These are phyloP conservation scores for Colletotrichum australisinense DNA, from an alignment of 2,329 filamentous ascomycete species.

Conservation along the genomic window DNA sequence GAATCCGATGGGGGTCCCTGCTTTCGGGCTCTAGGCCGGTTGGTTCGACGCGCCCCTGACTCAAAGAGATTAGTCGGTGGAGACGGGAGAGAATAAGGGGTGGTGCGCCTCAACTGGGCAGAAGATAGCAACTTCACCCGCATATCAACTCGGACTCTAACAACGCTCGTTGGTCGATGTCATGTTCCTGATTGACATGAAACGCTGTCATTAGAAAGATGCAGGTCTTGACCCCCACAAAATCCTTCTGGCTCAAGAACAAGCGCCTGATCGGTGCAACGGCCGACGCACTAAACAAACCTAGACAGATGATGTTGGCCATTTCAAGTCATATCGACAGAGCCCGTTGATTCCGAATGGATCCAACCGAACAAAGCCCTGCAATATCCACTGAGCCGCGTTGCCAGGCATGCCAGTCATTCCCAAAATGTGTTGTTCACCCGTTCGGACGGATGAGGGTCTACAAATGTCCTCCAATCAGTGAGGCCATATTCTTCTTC, in stretches of 20 bases:
- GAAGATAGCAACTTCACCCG: slow-evolving; percentile 11
- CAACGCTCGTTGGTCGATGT: not conserved
- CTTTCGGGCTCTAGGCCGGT: not conserved
- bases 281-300: slow-evolving; percentile 5
- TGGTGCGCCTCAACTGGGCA: slow-evolving; percentile 6
- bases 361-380: not conserved
- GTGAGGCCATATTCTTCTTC: not conserved
- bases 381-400: slow-evolving; percentile 8
- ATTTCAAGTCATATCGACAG: not conserved
- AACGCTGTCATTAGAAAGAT: slow-evolving; percentile 14
- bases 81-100: slow-evolving; percentile 10
- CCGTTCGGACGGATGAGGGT: slow-evolving; percentile 25
- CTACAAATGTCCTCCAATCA: slow-evolving; percentile 19
- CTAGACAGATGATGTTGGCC: not conserved
- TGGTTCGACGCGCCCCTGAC: not conserved
- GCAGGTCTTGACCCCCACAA: not conserved
- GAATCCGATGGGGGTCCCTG: slow-evolving; percentile 14
- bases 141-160: slow-evolving; percentile 7
- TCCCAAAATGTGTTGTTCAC: slow-evolving; percentile 12
- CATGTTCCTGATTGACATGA: slow-evolving; percentile 7
- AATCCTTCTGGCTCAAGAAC: not conserved
- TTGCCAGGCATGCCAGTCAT: slow-evolving; percentile 14
- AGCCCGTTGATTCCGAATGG: not conserved
- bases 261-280: not conserved
- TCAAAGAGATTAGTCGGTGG: slow-evolving; percentile 29